Evolutionary conservation across 1,284 basidiomycete species (phyloP), one percentile per base, ranked within the genome.

Genomic region (Cystobasidium slooffiae): DNA sequence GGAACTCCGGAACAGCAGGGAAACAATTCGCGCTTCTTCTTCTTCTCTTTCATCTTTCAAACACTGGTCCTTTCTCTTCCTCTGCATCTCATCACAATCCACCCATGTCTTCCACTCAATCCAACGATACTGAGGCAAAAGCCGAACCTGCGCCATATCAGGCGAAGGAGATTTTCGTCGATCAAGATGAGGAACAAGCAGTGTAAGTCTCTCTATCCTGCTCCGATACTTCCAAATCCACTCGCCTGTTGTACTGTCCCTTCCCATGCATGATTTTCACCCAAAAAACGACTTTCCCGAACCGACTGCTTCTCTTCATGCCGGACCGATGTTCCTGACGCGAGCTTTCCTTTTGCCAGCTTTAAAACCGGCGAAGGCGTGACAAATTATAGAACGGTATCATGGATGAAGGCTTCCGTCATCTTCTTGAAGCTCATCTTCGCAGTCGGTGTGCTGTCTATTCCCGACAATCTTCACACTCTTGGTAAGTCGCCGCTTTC

Each of bases 371-470:
- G 53, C 10, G 53, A 56, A 56, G 53, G 53, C 39, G 53, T 56
- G 7, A 56, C 1, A 18, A 56, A 76, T 37, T 76, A 74, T 55
- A 58, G 75, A 7, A 74, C 51, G 16, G 75, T 76, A 7, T 62
- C 65, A 18, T 76, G 75, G 75, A 24, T 68, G 10, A 67, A 62
- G 22, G 70, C 75, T 5, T 58, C 65, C 37, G 55, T 76, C n/a
- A 51, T 76, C 3, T 39, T 76, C 18, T 59, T 72, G 56, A 76
- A 76, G 62, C 39, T 56, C 24, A 51, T 69, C 44, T 59, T 69
- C 49, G 39, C 53, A 18, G 39, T 69, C 31, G 47, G 46, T 44
- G 37, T 69, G 16, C 68, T 55, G 10, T 31, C 43, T 7, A 41
- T 69, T 37, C 53, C 53, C 24, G 53, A 56, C 39, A 62, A 62